Evolutionary conservation across 2,329 filamentous ascomycete genomes (phyloP).

Genomic region (Talaromyces atroroseus): DNA sequence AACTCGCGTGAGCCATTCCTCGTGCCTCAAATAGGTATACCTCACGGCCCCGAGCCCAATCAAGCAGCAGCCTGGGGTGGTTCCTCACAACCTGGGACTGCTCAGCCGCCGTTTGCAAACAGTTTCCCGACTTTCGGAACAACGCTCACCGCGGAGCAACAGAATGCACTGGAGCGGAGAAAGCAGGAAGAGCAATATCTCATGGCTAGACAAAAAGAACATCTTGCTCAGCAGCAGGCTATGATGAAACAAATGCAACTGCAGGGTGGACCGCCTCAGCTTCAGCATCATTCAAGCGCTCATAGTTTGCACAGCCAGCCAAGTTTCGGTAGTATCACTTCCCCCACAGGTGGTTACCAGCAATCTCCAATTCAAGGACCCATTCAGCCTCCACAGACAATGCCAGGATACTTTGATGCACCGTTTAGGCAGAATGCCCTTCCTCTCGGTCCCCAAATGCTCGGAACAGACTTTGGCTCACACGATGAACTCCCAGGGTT

Average conservation of each 20-base stretch:
- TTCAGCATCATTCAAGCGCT: slow-evolving; percentile 91
- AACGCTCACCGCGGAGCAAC: slow-evolving; percentile 92
- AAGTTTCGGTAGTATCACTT: slow-evolving; percentile 90
- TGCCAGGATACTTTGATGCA: slow-evolving; percentile 65
- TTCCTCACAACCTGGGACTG: slow-evolving; percentile 48
- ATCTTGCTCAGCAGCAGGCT: slow-evolving; percentile 80
- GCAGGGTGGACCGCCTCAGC: slow-evolving; percentile 51
- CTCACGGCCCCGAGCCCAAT: slow-evolving; percentile 68
- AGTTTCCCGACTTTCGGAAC: slow-evolving; percentile 96
- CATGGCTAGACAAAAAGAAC: slow-evolving; percentile 93
- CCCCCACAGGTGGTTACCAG: slow-evolving; percentile 64
- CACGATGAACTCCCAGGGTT: slow-evolving; percentile 66
- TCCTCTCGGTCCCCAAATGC: slow-evolving; percentile 33
- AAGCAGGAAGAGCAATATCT: slow-evolving; percentile 98
- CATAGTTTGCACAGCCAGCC: slow-evolving; percentile 96
- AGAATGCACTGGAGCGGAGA: slow-evolving; percentile 90
- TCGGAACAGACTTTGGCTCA: slow-evolving; percentile 47
- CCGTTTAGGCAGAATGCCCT: slow-evolving; percentile 39
- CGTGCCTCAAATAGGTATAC: slow-evolving; percentile 92
- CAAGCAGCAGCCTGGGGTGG: slow-evolving; percentile 44
- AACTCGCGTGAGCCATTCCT: slow-evolving; percentile 97
- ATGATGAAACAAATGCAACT: slow-evolving; percentile 67
- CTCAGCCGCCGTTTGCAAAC: slow-evolving; percentile 82
- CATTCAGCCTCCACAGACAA: slow-evolving; percentile 52
- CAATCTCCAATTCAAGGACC: slow-evolving; percentile 55